Evolutionary conservation across 257 asterid species (phyloP).

Genomic region (Nicotiana paniculata): DNA sequence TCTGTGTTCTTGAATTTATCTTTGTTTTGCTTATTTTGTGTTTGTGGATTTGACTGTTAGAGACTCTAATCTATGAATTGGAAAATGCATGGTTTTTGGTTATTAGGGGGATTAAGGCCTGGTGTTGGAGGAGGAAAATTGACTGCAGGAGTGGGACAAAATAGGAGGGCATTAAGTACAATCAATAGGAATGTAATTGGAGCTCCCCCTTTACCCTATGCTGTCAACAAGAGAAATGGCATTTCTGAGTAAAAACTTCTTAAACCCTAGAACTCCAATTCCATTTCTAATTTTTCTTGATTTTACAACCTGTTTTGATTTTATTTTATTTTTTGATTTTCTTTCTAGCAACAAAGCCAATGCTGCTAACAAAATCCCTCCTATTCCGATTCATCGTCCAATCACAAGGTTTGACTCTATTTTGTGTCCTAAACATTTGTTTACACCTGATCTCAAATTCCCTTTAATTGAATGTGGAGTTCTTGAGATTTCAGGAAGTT

Average conservation of each 20-base stretch:
- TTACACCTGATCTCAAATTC: background rate
- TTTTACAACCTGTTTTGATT: background rate
- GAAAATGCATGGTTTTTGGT: background rate
- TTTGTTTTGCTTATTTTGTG: background rate
- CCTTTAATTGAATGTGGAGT: background rate
- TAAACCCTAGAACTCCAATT: background rate
- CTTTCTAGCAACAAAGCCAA: conserved; percentile 42
- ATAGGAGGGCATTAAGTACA: conserved; percentile 69
- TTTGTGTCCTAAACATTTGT: background rate
- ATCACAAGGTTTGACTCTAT: conserved; percentile 51
- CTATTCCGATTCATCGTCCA: conserved; percentile 57
- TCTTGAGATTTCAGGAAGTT: conserved; percentile 31
- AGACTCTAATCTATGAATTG: background rate
- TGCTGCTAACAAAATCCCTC: conserved; percentile 29
- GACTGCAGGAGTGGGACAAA: conserved; percentile 28
- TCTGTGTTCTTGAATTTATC: background rate
- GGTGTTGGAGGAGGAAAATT: conserved; percentile 23
- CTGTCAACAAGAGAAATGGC: conserved; percentile 57
- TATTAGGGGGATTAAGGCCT: conserved; percentile 38
- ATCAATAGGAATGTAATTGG: conserved; percentile 53
- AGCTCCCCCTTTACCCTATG: conserved; percentile 48
- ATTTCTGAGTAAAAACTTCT: conserved; percentile 45
- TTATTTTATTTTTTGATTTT: background rate
- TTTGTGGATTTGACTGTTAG: background rate
- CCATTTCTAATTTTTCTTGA: background rate